phyloP scores from a whole-genome alignment of 768 basidiomycete genomes.

The Cubamyces lactineus region DNA sequence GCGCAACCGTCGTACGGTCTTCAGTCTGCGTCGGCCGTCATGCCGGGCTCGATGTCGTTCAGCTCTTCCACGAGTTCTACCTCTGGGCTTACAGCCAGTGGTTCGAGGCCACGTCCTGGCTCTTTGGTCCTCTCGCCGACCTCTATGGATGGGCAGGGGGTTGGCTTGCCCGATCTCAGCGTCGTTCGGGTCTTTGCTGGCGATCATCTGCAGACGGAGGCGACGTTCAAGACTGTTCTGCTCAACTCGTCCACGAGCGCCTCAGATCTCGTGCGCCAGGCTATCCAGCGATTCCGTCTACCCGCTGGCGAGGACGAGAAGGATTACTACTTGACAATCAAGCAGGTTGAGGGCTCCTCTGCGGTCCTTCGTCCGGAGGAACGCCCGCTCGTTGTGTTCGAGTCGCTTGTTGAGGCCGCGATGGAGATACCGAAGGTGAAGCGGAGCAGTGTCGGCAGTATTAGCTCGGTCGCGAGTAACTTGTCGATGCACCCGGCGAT shows the following conservation, averaged over 20 bases:
- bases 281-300: conserved; percentile 91
- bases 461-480: conserved; percentile 91
- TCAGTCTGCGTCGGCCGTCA: conserved; percentile 72
- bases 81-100: conserved; percentile 47
- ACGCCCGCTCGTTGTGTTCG: conserved; percentile 88
- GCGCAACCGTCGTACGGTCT: conserved; percentile 74
- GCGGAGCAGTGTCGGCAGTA: conserved; percentile 90
- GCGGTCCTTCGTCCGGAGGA: conserved; percentile 73
- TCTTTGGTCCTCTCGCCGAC: conserved; percentile 72
- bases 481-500: conserved; percentile 96
- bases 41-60: conserved; percentile 50
- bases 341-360: conserved; percentile 88
- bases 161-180: conserved; percentile 78
- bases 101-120: conserved; percentile 66
- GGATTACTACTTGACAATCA: conserved; percentile 89
- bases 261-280: conserved; percentile 84
- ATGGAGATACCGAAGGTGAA: conserved; percentile 86
- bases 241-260: conserved; percentile 87
- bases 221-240: conserved; percentile 97
- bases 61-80: conserved; percentile 41
- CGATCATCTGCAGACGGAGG: conserved; percentile 86
- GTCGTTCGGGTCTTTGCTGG: conserved; percentile 98
- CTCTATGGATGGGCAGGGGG: conserved; percentile 61
- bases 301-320: conserved; percentile 58
- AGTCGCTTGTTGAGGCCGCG: conserved; percentile 80